Evolutionary conservation across 345 rosid genomes (phyloP).

Genomic region (Turritis glabra): DNA sequence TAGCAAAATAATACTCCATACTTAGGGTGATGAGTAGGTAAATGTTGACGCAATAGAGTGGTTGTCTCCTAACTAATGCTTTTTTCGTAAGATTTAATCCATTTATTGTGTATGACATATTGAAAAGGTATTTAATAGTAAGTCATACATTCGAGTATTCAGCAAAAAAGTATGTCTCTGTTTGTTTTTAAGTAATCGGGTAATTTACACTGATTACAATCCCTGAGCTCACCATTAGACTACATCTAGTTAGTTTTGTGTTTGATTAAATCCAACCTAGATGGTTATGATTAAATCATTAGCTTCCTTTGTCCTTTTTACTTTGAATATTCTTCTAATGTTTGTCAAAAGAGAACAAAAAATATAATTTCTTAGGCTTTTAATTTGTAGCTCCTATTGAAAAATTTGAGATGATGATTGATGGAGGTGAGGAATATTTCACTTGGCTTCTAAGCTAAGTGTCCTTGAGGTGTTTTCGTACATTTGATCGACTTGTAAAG

Average conservation of each 20-base stretch:
- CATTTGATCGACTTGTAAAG: conserved; percentile 35
- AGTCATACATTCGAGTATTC: background rate
- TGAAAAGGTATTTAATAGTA: background rate
- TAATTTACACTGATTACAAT: background rate
- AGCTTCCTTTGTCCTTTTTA: background rate
- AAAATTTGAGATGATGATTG: conserved; percentile 26
- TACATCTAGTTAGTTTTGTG: background rate
- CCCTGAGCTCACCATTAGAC: background rate
- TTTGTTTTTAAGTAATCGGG: background rate
- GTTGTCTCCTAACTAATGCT: conserved; percentile 33
- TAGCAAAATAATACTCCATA: conserved; percentile 8
- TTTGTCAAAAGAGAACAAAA: background rate
- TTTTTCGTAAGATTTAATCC: conserved; percentile 5
- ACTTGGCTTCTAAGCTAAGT: conserved; percentile 74
- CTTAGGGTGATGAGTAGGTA: conserved; percentile 26
- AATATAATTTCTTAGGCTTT: background rate
- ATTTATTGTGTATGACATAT: background rate
- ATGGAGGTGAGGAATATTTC: conserved; percentile 23
- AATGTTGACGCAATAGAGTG: conserved; percentile 35
- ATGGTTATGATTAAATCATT: conserved; percentile 7
- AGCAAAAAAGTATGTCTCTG: conserved; percentile 5
- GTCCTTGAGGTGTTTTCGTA: conserved; percentile 21
- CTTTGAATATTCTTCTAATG: background rate
- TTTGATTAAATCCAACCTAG: background rate
- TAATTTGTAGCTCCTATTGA: background rate